Base-by-base conservation (phyloP, 306 rosid species). In the Crotalaria pallida region DNA sequence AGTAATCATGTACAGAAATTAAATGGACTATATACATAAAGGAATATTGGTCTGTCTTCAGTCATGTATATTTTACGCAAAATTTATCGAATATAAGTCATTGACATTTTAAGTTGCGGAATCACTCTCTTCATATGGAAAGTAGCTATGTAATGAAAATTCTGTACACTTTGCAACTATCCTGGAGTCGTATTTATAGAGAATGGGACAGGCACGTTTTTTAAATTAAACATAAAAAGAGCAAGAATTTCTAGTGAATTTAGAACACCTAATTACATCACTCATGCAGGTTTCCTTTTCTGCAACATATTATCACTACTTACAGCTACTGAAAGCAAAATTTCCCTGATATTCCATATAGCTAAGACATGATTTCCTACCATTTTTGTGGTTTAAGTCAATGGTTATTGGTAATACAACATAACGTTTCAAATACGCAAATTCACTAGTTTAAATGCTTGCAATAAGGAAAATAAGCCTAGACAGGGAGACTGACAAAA, bases 121-220 rank as follows among this genome's bases (percentile, higher is more conserved):
- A 19, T 73, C n/a, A 13, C 49, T 66, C 52, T 64, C 65, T 66
- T 69, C 3, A 26, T 16, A 18, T 24, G 40, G 38, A 69, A 77
- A 58, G 66, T 16, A 63, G 17, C 15, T 10, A 33, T 16, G 13
- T 41, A 52, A 47, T 21, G 50, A 27, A 72, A 23, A 31, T 72
- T 44, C 11, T 9, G 57, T 9, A 34, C 53, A 47, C 8, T 55
- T 11, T 1, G 61, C 21, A 26, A 66, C 9, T 55, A 61, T 50
- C 65, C 48, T 13, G 34, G 50, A 65, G 41, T 51, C 34, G 12
- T 21, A 2, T 4, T n/a, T 19, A 65, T 51, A 55, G 38, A 58
- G 50, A 64, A 33, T 33, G 34, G 27, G 62, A 60, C 8, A 45
- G 34, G 23, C 24, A 18, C 29, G 47, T 36, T 17, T 57, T 29